Conservation (phyloP, 2,329 filamentous ascomycete species). For the Sclerotinia trifoliorum region DNA sequence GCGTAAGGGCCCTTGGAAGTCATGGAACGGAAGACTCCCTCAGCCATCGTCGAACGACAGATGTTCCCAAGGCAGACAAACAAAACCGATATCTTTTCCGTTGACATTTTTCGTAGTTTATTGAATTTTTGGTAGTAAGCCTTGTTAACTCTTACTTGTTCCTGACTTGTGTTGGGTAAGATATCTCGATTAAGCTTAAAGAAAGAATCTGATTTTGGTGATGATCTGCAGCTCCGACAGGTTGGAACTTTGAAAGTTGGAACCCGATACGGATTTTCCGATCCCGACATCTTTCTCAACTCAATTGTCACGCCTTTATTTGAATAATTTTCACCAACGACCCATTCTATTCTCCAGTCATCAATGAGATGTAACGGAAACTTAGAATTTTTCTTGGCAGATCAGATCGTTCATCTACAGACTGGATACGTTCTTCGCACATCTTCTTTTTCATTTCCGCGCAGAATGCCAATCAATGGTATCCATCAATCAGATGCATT, state of each 20-base stretch:
- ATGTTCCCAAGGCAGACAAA: conserved; percentile 99
- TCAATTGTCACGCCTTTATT: not conserved
- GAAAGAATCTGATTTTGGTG: conserved; percentile 11
- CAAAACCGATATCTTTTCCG: conserved; percentile 64
- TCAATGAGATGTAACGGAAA: not conserved
- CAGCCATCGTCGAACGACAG: conserved; percentile 90
- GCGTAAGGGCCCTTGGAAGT: conserved; percentile 59
- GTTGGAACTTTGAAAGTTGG: not conserved
- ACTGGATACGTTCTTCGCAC: not conserved
- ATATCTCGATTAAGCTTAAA: not conserved
- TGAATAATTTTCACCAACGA: not conserved
- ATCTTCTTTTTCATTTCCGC: not conserved
- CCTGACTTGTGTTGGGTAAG: not conserved
- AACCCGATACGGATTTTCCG: not conserved
- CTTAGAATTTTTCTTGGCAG: not conserved
- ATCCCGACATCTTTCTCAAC: conserved; percentile 3
- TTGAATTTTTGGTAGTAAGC: not conserved
- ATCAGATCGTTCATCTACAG: not conserved
- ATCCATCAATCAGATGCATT: not conserved
- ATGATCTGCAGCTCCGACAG: conserved; percentile 3
- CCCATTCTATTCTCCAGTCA: not conserved
- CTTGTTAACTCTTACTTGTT: not conserved
- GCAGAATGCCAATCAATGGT: not conserved
- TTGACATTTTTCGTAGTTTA: not conserved
- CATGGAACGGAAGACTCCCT: conserved; percentile 82